Conservation (phyloP, 1,284 basidiomycete species). For the Rhodofomes roseus region DNA sequence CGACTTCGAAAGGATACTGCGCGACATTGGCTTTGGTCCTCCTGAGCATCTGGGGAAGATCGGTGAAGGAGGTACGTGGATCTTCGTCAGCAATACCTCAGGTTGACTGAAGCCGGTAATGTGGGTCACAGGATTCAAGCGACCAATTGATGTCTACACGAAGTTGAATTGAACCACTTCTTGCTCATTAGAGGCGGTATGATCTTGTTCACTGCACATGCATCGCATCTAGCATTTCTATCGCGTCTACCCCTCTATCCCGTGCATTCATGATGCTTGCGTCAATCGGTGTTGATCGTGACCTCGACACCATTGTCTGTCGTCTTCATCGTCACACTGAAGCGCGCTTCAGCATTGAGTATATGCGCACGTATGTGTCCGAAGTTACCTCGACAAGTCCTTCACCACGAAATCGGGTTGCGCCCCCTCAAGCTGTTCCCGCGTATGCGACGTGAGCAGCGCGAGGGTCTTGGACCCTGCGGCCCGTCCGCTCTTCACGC, state of each 20-base stretch:
- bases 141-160: slow-evolving; percentile 45
- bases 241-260: background rate
- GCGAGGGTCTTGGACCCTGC: slow-evolving; percentile 81
- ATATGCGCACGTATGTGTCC: background rate
- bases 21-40: slow-evolving; percentile 57
- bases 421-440: slow-evolving; percentile 55
- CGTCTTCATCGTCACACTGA: slow-evolving; percentile 43
- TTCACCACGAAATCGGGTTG: slow-evolving; percentile 60
- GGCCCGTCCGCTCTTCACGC: slow-evolving; percentile 68
- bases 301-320: slow-evolving; percentile 42
- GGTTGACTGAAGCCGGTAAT: background rate
- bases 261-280: background rate
- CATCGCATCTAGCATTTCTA: too few relatives aligned
- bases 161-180: slow-evolving; percentile 20
- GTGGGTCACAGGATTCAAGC: slow-evolving; percentile 45
- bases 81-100: background rate
- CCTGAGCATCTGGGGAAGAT: slow-evolving; percentile 47
- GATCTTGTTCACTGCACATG: background rate
- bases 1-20: slow-evolving; percentile 52
- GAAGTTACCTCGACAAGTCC: slow-evolving; percentile 53
- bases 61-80: slow-evolving; percentile 53
- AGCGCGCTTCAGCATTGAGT: background rate
- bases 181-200: background rate
- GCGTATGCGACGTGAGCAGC: slow-evolving; percentile 74
- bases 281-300: slow-evolving; percentile 32